Base-by-base conservation (phyloP, 768 basidiomycete genomes). In the Hortiboletus campestris region DNA sequence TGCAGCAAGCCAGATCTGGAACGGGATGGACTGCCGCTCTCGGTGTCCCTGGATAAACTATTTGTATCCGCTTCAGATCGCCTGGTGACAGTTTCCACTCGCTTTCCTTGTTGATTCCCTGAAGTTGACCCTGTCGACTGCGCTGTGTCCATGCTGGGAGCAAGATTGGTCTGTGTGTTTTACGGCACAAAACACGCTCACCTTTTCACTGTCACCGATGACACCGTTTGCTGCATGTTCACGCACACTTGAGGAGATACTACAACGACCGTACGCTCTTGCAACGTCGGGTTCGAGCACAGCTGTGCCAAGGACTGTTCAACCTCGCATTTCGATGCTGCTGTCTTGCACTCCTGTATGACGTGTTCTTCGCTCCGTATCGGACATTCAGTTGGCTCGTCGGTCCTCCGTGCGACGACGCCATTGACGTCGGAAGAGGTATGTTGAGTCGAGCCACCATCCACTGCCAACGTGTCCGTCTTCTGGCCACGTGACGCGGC, bases 171-270 rank as follows among this genome's bases (percentile, higher is more conserved):
- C 12, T 11, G 9, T 0, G 29, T 2, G 2, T 4, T 9, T 16
- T 9, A 17, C 0, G 19, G 2, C 6, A 45, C 12, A 22, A 32
- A 45, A 19, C 10, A 22, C 1, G 12, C 49, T 56, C 14, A 65
- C 60, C 22, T 47, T 7, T 29, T 31, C 2, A 3, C 25, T 12
- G 10, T 44, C n/a, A 38, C 35, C 1, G 32, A 16, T 19, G 41
- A 34, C 10, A 2, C 22, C 6, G 53, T 19, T 35, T 56, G 40
- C 19, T 49, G 19, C 20, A 14, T 32, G 10, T 35, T 36, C 17
- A 54, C 16, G 39, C 4, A 25, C 10, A 49, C 50, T 29, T 54
- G 52, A 39, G 60, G 60, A 11, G 49, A 43, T 9, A 34, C 35
- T 6, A 39, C 36, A 20, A 20, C 9, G 5, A 6, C 13, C 0